A percentile compares a stretch with the other conserved stretches of the same genome.
phyloP scores from a whole-genome alignment of 2,329 filamentous ascomycete species.

The Ascochyta fabae region DNA sequence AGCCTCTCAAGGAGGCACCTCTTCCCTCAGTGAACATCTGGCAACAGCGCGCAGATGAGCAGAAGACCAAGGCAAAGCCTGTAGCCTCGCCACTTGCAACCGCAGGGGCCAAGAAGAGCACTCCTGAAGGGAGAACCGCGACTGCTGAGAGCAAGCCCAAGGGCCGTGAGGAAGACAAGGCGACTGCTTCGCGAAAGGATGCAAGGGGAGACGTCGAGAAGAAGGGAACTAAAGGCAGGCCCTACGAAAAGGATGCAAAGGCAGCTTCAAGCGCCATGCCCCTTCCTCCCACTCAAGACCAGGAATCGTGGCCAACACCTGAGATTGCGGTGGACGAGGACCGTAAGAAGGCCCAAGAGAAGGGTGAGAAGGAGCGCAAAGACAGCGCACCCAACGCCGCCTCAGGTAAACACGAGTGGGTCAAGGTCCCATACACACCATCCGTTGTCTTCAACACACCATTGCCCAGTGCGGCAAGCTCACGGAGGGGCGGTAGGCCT shows the following conservation, averaged over 20 bases:
- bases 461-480: slow-evolving; percentile 60
- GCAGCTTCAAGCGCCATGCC: slow-evolving; percentile 38
- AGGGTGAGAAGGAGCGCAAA: slow-evolving; percentile 70
- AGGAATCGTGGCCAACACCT: slow-evolving; percentile 87
- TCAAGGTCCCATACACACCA: slow-evolving; percentile 80
- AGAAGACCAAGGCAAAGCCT: slow-evolving; percentile 59
- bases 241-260: slow-evolving; percentile 40
- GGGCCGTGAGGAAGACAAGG: slow-evolving; percentile 39
- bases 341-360: slow-evolving; percentile 73
- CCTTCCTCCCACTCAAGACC: slow-evolving; percentile 75
- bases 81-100: slow-evolving; percentile 50
- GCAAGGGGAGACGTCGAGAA: slow-evolving; percentile 35
- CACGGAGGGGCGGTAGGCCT: slow-evolving; percentile 52
- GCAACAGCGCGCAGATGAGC: slow-evolving; percentile 76
- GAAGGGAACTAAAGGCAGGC: slow-evolving; percentile 36
- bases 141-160: slow-evolving; percentile 29
- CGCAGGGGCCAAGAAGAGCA: slow-evolving; percentile 37
- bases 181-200: slow-evolving; percentile 37
- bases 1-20: slow-evolving; percentile 79
- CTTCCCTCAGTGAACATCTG: slow-evolving; percentile 87
- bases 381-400: slow-evolving; percentile 50
- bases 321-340: slow-evolving; percentile 78
- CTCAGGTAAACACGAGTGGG: slow-evolving; percentile 82
- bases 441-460: slow-evolving; percentile 87
- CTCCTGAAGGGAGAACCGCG: slow-evolving; percentile 27